Conservation (phyloP, 345 rosid species). For the Geranium rotundifolium region DNA sequence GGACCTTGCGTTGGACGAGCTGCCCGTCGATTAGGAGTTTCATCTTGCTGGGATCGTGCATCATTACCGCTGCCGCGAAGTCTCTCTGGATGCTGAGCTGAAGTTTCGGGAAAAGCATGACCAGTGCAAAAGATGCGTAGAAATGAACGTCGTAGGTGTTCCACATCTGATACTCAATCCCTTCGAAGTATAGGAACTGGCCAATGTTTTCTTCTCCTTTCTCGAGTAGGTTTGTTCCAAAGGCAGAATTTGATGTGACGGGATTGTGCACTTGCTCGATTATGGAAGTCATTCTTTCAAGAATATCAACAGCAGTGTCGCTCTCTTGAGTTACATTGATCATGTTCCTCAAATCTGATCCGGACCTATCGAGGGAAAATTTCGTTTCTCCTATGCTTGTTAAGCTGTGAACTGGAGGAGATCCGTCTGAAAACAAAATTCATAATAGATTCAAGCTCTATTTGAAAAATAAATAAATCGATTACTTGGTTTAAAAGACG, state of each 20-base stretch:
- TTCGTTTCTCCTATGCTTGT: constrained; percentile 44
- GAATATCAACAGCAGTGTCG: constrained; percentile 46
- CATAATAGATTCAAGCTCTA: too few species aligned
- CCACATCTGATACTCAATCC: constrained; percentile 87
- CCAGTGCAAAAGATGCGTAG: constrained; percentile 74
- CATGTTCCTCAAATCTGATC: constrained; percentile 21
- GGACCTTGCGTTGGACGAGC: constrained; percentile 64
- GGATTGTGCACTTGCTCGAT: constrained; percentile 58
- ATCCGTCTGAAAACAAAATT: constrained; percentile 46
- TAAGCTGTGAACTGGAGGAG: constrained; percentile 59
- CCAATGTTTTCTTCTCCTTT: constrained; percentile 94
- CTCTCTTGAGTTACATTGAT: constrained; percentile 20
- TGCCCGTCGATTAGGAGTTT: constrained; percentile 50
- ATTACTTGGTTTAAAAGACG: too few species aligned
- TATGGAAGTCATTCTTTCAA: constrained; percentile 58
- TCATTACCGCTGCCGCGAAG: constrained; percentile 85
- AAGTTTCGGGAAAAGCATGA: constrained; percentile 81
- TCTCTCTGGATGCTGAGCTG: constrained; percentile 89
- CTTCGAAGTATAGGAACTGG: constrained; percentile 87
- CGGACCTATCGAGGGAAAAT: constrained; percentile 66
- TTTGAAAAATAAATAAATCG: too few species aligned
- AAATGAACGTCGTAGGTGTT: constrained; percentile 95
- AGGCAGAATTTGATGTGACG: constrained; percentile 56
- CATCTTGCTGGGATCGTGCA: constrained; percentile 73
- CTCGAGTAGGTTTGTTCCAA: constrained; percentile 75